Percentiles rank a stretch among this genome's conserved stretches.
These are phyloP conservation scores for Panellus pusillus DNA, from an alignment of 768 basidiomycete species.

Conservation along the genomic window DNA sequence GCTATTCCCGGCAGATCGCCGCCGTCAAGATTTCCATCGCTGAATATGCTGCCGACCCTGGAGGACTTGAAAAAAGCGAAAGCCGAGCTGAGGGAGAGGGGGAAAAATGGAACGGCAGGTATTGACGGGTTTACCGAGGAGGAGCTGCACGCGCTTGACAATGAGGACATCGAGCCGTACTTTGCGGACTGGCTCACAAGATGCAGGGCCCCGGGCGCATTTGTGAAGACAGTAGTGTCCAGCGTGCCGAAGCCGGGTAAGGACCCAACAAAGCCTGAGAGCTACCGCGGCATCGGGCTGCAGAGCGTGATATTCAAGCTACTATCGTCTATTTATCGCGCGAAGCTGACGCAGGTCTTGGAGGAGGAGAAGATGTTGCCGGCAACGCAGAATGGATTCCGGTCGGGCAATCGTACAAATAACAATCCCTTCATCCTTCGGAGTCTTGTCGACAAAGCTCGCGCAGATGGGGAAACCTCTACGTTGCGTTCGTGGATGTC, in stretches of 20 bases:
- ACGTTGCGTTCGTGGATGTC: slow-evolving; percentile 26
- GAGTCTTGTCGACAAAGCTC: slow-evolving; percentile 22
- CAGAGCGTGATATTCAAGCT: slow-evolving; percentile 24
- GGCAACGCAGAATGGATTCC: slow-evolving; percentile 32
- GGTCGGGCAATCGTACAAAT: slow-evolving; percentile 25
- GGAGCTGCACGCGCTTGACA: too few relatives aligned
- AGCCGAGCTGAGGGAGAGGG: background rate
- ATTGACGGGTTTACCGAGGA: background rate
- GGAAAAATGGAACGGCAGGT: background rate
- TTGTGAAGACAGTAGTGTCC: background rate
- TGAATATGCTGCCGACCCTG: background rate
- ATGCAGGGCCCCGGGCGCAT: background rate
- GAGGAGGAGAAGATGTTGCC: slow-evolving; percentile 23
- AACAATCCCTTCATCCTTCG: slow-evolving; percentile 30
- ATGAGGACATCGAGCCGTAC: too few relatives aligned
- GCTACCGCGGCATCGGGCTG: slow-evolving; percentile 21
- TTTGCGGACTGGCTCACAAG: background rate
- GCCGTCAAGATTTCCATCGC: background rate
- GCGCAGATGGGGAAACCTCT: slow-evolving; percentile 19
- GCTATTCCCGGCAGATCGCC: background rate
- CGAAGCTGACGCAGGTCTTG: slow-evolving; percentile 16
- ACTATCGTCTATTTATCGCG: slow-evolving; percentile 20
- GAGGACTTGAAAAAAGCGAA: background rate
- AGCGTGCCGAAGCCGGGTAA: slow-evolving; percentile 19
- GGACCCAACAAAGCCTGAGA: slow-evolving; percentile 4